Evolutionary conservation across 2,329 filamentous ascomycete species (phyloP).

Genomic region (Pestalotiopsis fici): DNA sequence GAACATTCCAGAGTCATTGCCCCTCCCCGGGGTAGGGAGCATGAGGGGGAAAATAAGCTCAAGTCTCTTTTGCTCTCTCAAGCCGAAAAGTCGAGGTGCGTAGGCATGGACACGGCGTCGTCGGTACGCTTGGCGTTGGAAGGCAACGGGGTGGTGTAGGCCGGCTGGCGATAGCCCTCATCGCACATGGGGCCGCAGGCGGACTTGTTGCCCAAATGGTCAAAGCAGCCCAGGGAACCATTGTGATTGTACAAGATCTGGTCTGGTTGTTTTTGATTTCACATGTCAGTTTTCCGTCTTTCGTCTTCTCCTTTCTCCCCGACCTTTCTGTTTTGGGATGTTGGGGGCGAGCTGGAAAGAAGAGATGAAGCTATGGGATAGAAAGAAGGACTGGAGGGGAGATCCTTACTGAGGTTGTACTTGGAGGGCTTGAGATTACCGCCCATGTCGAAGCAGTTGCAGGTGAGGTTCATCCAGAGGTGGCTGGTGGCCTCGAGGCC

Average conservation of each 20-base stretch:
- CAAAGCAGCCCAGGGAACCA: slow-evolving; percentile 39
- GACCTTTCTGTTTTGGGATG: too few relatives aligned
- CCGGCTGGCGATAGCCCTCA: neutral
- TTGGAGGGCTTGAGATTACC: slow-evolving; percentile 15
- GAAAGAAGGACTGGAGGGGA: neutral
- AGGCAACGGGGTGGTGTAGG: neutral
- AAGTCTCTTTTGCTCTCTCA: neutral
- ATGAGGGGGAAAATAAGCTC: too few relatives aligned
- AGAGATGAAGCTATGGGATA: neutral
- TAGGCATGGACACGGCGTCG: neutral
- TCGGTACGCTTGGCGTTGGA: neutral
- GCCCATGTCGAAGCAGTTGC: slow-evolving; percentile 23
- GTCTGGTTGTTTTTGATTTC: slow-evolving; percentile 31
- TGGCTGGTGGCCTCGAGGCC: slow-evolving; percentile 20
- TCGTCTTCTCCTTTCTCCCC: neutral
- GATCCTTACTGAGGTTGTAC: slow-evolving; percentile 31
- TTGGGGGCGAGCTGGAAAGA: neutral
- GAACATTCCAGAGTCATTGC: too few relatives aligned
- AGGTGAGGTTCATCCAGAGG: slow-evolving; percentile 25
- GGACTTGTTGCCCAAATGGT: slow-evolving; percentile 35
- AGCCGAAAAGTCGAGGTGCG: neutral
- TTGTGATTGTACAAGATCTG: slow-evolving; percentile 35
- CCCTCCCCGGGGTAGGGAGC: too few relatives aligned
- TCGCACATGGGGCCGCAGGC: slow-evolving; percentile 11
- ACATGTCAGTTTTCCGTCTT: neutral